These are phyloP conservation scores for Perilla frutescens DNA, from an alignment of 257 asterid species.

Conservation along the genomic window DNA sequence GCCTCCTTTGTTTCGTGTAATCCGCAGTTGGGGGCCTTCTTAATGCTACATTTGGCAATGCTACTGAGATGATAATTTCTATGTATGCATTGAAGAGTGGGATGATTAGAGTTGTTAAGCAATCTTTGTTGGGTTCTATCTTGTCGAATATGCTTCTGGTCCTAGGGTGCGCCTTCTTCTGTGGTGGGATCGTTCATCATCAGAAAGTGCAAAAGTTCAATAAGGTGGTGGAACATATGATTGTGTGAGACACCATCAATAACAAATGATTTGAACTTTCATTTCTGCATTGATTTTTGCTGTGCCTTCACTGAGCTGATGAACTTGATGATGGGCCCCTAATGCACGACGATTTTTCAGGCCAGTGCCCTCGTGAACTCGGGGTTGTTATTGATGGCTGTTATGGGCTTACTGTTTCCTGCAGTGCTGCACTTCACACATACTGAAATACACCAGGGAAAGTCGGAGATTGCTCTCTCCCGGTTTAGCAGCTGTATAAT, in stretches of 20 bases:
- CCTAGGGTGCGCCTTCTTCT: constrained; percentile 92
- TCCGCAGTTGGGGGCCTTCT: constrained; percentile 93
- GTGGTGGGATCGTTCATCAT: constrained; percentile 81
- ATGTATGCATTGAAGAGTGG: constrained; percentile 87
- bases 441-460: constrained; percentile 79
- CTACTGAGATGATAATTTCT: constrained; percentile 96
- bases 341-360: constrained; percentile 55
- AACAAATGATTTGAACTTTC: constrained; percentile 9
- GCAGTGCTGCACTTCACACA: constrained; percentile 91
- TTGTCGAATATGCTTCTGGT: constrained; percentile 96
- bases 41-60: constrained; percentile 96
- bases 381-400: constrained; percentile 95
- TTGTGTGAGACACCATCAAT: background rate
- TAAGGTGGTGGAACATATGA: constrained; percentile 60
- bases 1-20: constrained; percentile 20
- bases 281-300: background rate
- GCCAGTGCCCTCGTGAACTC: constrained; percentile 84
- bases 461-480: constrained; percentile 87
- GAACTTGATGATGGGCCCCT: constrained; percentile 8
- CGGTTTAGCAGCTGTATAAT: constrained; percentile 92
- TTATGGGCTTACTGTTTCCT: constrained; percentile 90
- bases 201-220: constrained; percentile 77
- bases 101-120: constrained; percentile 90
- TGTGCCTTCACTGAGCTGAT: no score
- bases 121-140: constrained; percentile 88